phyloP scores from a whole-genome alignment of 345 rosid genomes.

The Euphorbia lathyris region DNA sequence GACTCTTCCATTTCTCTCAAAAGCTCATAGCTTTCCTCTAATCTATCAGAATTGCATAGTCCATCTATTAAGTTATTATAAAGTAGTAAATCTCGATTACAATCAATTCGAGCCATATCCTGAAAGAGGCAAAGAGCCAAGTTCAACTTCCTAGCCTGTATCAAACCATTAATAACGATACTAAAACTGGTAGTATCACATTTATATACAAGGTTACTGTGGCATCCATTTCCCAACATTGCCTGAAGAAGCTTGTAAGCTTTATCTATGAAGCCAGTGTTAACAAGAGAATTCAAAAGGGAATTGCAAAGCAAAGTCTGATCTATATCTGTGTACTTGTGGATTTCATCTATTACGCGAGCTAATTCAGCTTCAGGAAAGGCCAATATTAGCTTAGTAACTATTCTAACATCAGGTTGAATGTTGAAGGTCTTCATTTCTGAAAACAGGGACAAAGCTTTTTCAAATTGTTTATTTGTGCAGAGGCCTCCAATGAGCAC shows the following conservation, averaged over 20 bases:
- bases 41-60: slow-evolving; percentile 62
- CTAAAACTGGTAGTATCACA: slow-evolving; percentile 42
- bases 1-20: slow-evolving; percentile 54
- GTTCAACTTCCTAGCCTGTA: slow-evolving; percentile 50
- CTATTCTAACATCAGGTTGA: slow-evolving; percentile 52
- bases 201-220: slow-evolving; percentile 28
- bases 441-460: slow-evolving; percentile 52
- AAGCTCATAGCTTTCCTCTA: slow-evolving; percentile 56
- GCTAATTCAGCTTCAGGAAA: slow-evolving; percentile 45
- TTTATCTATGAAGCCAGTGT: slow-evolving; percentile 37
- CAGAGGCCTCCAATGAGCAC: slow-evolving; percentile 70
- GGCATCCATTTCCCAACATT: slow-evolving; percentile 35
- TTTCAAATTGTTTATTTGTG: slow-evolving; percentile 43
- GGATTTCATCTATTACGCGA: slow-evolving; percentile 35
- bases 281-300: slow-evolving; percentile 38
- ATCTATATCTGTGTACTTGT: slow-evolving; percentile 43
- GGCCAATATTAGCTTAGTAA: slow-evolving; percentile 54
- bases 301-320: slow-evolving; percentile 49
- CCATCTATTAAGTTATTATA: slow-evolving; percentile 58
- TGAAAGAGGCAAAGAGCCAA: slow-evolving; percentile 53
- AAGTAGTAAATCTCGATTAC: slow-evolving; percentile 37
- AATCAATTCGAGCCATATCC: slow-evolving; percentile 46
- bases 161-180: slow-evolving; percentile 48
- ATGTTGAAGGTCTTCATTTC: slow-evolving; percentile 55
- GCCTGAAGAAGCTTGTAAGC: slow-evolving; percentile 50